Evolutionary conservation across 768 basidiomycete species (phyloP).

Genomic region (Mycena indigotica): DNA sequence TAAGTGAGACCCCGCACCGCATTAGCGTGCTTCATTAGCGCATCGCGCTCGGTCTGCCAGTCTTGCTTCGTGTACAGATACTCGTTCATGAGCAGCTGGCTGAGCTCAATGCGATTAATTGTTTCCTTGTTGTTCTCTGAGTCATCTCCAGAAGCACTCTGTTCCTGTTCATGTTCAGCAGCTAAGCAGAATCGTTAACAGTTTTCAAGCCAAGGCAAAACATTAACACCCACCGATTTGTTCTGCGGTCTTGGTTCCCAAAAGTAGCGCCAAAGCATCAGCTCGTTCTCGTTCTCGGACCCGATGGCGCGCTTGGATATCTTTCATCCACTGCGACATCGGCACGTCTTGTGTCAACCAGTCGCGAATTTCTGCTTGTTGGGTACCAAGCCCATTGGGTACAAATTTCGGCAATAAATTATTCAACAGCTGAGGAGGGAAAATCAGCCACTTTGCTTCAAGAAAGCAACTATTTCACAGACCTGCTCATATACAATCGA

Average conservation of each 20-base stretch:
- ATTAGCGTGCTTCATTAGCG: constrained; percentile 24
- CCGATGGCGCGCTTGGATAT: constrained; percentile 23
- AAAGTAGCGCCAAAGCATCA: neutral
- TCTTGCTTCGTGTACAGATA: constrained; percentile 31
- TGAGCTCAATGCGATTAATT: constrained; percentile 31
- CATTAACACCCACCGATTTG: neutral
- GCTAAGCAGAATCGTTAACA: neutral
- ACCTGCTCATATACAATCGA: constrained; percentile 31
- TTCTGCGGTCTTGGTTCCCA: neutral
- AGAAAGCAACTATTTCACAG: neutral
- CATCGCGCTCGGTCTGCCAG: constrained; percentile 32
- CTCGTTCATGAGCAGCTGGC: constrained; percentile 30
- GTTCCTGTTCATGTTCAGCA: neutral
- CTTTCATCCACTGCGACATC: constrained; percentile 22
- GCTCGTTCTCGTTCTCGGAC: constrained; percentile 8
- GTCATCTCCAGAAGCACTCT: no score
- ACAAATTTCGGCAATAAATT: constrained; percentile 28
- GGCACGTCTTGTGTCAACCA: constrained; percentile 31
- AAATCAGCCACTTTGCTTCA: no score
- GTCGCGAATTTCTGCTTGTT: constrained; percentile 28
- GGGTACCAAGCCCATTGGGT: constrained; percentile 18
- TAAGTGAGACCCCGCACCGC: neutral
- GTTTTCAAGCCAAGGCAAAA: neutral
- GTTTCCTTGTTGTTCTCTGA: no score
- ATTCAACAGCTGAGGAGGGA: constrained; percentile 23